These are phyloP conservation scores for Aspergillus viridinutans DNA, from an alignment of 2,329 filamentous ascomycete genomes.

Conservation along the genomic window DNA sequence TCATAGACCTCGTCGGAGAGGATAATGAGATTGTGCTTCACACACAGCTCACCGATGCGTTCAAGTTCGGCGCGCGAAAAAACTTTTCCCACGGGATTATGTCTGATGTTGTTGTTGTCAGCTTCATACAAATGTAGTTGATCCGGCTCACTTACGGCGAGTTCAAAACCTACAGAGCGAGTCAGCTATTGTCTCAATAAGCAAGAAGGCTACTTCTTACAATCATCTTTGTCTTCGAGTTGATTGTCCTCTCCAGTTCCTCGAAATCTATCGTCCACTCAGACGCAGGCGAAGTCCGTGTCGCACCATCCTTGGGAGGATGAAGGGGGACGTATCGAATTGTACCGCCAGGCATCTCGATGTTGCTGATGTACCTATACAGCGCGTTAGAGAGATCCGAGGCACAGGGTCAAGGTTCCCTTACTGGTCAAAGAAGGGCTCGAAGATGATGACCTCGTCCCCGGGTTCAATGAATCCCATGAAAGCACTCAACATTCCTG, in stretches of 20 bases:
- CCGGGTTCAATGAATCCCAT: constrained; percentile 95
- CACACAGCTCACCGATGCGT: constrained; percentile 79
- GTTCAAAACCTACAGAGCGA: constrained; percentile 41
- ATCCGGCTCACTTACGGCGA: constrained; percentile 39
- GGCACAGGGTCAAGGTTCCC: constrained; percentile 13
- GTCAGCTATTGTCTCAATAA: constrained; percentile 6
- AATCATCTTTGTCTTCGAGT: constrained; percentile 89
- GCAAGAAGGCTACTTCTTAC: constrained; percentile 46
- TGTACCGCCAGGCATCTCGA: constrained; percentile 94
- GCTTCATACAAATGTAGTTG: not conserved
- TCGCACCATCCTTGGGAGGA: constrained; percentile 75
- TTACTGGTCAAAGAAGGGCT: constrained; percentile 96
- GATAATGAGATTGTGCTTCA: constrained; percentile 91
- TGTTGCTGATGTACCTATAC: constrained; percentile 83
- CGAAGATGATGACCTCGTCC: constrained; percentile 96
- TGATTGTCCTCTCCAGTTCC: constrained; percentile 76
- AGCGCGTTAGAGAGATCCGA: not conserved
- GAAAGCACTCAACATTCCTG: constrained; percentile 89
- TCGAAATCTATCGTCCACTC: constrained; percentile 87
- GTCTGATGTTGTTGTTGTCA: constrained; percentile 35
- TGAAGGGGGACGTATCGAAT: constrained; percentile 95
- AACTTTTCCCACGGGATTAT: constrained; percentile 97
- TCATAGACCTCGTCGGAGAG: constrained; percentile 93
- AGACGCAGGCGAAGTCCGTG: constrained; percentile 73
- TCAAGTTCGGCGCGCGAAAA: constrained; percentile 80